Evolutionary conservation across 2,329 filamentous ascomycete species (phyloP).

Genomic region (Leptographium lundbergii): DNA sequence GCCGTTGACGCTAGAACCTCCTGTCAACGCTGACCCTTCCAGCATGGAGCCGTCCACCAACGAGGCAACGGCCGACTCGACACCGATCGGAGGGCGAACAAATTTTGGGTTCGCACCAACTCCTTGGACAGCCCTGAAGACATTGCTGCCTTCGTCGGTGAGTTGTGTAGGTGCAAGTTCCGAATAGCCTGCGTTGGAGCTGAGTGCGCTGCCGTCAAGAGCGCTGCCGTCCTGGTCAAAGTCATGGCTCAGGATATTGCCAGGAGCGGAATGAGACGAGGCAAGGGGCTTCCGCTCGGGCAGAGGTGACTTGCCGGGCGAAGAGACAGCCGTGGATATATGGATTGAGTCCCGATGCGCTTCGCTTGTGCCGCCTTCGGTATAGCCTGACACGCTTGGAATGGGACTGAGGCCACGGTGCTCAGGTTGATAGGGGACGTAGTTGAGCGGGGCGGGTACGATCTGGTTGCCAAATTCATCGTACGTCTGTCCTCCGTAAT

Average conservation of each 20-base stretch:
- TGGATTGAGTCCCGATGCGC: slow-evolving; percentile 44
- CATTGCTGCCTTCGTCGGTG: slow-evolving; percentile 36
- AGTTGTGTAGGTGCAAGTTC: slow-evolving; percentile 23
- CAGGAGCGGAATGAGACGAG: slow-evolving; percentile 44
- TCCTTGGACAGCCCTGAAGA: slow-evolving; percentile 56
- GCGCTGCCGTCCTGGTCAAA: slow-evolving; percentile 48
- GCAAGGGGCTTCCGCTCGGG: slow-evolving; percentile 24
- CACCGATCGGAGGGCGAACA: slow-evolving; percentile 56
- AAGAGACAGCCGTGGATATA: slow-evolving; percentile 39
- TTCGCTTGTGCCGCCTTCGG: slow-evolving; percentile 49
- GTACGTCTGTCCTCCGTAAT: slow-evolving; percentile 24
- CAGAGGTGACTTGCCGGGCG: slow-evolving; percentile 43
- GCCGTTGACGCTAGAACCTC: slow-evolving; percentile 37
- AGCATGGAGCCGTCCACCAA: slow-evolving; percentile 63
- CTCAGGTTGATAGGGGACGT: slow-evolving; percentile 56
- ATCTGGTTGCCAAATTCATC: slow-evolving; percentile 47
- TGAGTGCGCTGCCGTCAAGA: slow-evolving; percentile 42
- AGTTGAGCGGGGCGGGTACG: slow-evolving; percentile 50
- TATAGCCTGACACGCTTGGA: slow-evolving; percentile 82
- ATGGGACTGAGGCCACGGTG: slow-evolving; percentile 73
- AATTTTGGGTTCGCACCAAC: slow-evolving; percentile 65
- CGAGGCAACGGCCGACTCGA: slow-evolving; percentile 86
- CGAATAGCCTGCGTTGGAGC: slow-evolving; percentile 41
- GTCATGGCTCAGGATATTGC: slow-evolving; percentile 34
- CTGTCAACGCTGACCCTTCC: slow-evolving; percentile 56